Base-by-base conservation (phyloP, 805 yeast genomes). In the Cyberlindnera meyerae region DNA sequence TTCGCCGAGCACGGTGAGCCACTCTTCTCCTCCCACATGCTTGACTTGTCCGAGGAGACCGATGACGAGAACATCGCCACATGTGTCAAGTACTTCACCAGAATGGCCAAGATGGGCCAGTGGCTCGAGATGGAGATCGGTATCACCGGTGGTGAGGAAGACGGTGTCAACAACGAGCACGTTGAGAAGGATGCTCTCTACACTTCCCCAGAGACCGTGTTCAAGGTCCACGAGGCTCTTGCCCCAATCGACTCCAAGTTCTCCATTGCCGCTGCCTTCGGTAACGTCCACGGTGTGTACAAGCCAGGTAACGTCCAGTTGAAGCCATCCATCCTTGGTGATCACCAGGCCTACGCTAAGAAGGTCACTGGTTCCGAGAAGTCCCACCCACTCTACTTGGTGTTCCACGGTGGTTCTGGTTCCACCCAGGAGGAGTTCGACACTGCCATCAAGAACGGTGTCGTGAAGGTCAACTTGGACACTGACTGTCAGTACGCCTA, bases 141-240 rank as follows among this genome's bases (percentile, higher is more conserved):
- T 80, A 93, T 93, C 80, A 93, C 98, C 66, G 98, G 98, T 73
- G 98, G 98, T 82, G 98, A 93, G 77, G 98, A 93, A 74, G 98
- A 93, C 65, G 98, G 98, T 81, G 98, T 93, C 61, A 93, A 93
- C 82, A 93, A 93, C 79, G 94, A 90, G 70, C 75, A 79, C 66
- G 96, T 86, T 52, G 77, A 78, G 62, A 82, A 83, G 71, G 88
- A 84, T 48, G 65, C 83, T 49, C 74, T 93, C 58, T 93, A 90
- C 84, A 93, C 98, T 55, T 78, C 80, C 57, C 87, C 98, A 58
- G 96, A 85, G 72, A 90, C 96, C 54, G 96, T 93, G 39, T 93
- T 64, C 71, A 79, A 77, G 51, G 97, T 93, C 58, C 75, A 87
- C 80, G 72, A 85, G 67, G 96, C 96, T 43, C 77, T 93, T 55